phyloP scores from a whole-genome alignment of 2,329 filamentous ascomycete genomes.

The Aspergillus uvarum region DNA sequence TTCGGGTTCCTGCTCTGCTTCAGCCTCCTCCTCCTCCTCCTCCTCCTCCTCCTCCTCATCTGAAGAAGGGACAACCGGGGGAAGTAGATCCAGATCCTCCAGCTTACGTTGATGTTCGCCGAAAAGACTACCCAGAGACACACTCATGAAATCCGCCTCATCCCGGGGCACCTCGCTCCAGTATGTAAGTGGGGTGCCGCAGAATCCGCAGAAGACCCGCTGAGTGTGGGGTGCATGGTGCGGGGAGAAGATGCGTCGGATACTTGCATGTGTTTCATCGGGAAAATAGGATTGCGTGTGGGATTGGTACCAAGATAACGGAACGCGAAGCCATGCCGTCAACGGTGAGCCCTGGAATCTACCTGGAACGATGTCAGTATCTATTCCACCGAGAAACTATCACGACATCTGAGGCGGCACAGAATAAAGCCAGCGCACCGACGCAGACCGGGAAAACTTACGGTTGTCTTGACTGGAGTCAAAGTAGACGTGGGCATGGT shows the following conservation, averaged over 20 bases:
- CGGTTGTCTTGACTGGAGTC: conserved; percentile 68
- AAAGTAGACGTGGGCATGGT: conserved; percentile 70
- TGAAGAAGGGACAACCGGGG: conserved; percentile 28
- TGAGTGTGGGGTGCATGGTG: conserved; percentile 59
- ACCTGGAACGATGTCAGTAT: conserved; percentile 43
- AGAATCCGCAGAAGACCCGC: conserved; percentile 87
- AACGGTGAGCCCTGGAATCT: conserved; percentile 68
- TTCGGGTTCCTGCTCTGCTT: conserved; percentile 31
- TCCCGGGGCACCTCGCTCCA: conserved; percentile 73
- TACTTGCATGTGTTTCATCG: conserved; percentile 69
- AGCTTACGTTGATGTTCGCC: conserved; percentile 69
- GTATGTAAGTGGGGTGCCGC: conserved; percentile 79
- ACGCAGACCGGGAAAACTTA: conserved; percentile 51
- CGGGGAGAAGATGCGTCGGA: conserved; percentile 67
- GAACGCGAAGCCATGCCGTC: conserved; percentile 79
- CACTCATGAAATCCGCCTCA: conserved; percentile 75
- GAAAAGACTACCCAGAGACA: conserved; percentile 76
- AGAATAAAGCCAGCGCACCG: neutral
- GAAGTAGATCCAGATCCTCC: conserved; percentile 73
- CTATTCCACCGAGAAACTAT: too few relatives aligned
- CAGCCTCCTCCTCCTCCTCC: conserved; percentile 26
- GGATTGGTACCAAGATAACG: conserved; percentile 76
- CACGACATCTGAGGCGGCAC: too few relatives aligned
- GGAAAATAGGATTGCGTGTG: conserved; percentile 72
- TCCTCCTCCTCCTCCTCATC: conserved; percentile 28